phyloP scores from a whole-genome alignment of 495 filamentous ascomycete genomes.

The Penicillium odoratum region DNA sequence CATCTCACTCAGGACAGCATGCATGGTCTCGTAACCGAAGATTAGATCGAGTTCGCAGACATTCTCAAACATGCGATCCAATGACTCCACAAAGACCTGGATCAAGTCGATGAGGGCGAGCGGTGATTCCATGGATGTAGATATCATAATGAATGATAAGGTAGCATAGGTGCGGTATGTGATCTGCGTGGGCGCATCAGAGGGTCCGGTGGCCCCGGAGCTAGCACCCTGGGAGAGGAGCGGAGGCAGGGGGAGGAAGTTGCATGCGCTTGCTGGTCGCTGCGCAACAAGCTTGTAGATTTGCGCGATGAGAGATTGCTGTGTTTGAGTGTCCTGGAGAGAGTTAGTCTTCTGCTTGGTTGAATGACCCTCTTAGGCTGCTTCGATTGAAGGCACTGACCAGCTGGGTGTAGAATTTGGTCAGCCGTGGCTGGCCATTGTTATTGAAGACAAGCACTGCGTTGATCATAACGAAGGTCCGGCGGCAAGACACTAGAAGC shows the following conservation, averaged over 20 bases:
- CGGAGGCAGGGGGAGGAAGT: slow-evolving; percentile 85
- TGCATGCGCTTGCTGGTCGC: slow-evolving; percentile 84
- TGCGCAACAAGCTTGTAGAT: slow-evolving; percentile 97
- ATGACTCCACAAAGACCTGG: slow-evolving; percentile 94
- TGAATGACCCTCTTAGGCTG: not conserved
- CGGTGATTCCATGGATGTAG: slow-evolving; percentile 94
- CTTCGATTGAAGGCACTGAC: slow-evolving; percentile 46
- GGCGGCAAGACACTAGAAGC: not conserved
- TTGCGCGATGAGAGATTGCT: slow-evolving; percentile 93
- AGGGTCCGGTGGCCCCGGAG: slow-evolving; percentile 58
- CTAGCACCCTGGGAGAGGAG: slow-evolving; percentile 65
- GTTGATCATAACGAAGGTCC: slow-evolving; percentile 82
- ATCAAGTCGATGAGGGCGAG: slow-evolving; percentile 94
- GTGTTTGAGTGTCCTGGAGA: slow-evolving; percentile 82
- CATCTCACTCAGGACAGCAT: slow-evolving; percentile 90
- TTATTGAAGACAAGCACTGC: slow-evolving; percentile 99
- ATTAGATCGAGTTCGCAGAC: slow-evolving; percentile 98
- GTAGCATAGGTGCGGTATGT: slow-evolving; percentile 99
- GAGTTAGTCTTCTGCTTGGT: slow-evolving; percentile 9
- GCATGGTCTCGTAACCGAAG: slow-evolving; percentile 97
- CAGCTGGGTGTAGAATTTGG: slow-evolving; percentile 98
- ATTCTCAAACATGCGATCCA: slow-evolving; percentile 95
- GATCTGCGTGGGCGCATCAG: slow-evolving; percentile 89
- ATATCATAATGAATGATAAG: slow-evolving; percentile 97
- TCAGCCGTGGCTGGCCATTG: slow-evolving; percentile 90